These are phyloP conservation scores for Diaporthe longicolla DNA, from an alignment of 2,329 filamentous ascomycete species.

Conservation along the genomic window DNA sequence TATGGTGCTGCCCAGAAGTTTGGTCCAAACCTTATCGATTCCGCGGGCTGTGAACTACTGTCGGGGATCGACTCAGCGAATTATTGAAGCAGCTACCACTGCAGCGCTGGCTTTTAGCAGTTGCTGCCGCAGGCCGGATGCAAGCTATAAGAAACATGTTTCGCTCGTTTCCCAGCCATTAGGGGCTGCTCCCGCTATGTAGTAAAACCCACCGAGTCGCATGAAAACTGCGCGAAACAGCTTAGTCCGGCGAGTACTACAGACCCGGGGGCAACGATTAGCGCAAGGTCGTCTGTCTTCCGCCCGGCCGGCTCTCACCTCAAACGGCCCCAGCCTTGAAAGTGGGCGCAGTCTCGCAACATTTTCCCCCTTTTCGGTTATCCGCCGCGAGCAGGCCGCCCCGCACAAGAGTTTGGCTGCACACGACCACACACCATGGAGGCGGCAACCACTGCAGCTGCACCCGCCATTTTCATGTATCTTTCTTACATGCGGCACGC, in stretches of 20 bases:
- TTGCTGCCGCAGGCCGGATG: background rate
- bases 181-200: background rate
- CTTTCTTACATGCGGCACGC: background rate
- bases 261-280: constrained; percentile 7
- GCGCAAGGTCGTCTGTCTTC: constrained; percentile 9
- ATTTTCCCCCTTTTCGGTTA: constrained; percentile 6
- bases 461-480: background rate
- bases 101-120: background rate
- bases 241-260: constrained; percentile 8
- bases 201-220: constrained; percentile 13
- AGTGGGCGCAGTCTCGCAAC: constrained; percentile 30
- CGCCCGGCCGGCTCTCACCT: constrained; percentile 16
- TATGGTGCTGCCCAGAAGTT: background rate
- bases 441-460: background rate
- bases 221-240: constrained; percentile 26
- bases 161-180: background rate
- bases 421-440: background rate
- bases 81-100: background rate
- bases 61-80: background rate
- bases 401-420: background rate
- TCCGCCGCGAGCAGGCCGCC: background rate
- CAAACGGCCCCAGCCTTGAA: constrained; percentile 9
- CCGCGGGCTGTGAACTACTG: background rate
- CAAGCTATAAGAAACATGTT: constrained; percentile 20
- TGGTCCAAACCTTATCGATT: constrained; percentile 15